phyloP scores from a whole-genome alignment of 176 grass and related monocot genomes.

The Tillandsia leiboldiana region DNA sequence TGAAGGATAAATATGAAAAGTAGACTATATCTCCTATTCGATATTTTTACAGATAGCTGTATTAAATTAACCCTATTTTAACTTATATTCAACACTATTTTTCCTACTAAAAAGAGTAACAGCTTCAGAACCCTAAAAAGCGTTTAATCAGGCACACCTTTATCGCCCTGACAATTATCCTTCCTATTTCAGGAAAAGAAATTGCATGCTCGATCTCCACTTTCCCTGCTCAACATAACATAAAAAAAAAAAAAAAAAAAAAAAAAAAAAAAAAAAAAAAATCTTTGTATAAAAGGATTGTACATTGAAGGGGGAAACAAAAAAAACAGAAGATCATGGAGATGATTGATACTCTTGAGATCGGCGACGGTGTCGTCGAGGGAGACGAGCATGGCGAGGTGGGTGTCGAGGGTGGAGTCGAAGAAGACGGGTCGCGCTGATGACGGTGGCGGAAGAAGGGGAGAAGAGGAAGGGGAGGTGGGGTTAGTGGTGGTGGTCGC shows the following conservation, averaged over 20 bases:
- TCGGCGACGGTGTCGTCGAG: constrained; percentile 27
- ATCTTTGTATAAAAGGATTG: constrained; percentile 18
- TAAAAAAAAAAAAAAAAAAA: neutral
- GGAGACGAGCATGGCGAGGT: constrained; percentile 34
- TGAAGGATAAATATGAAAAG: too few relatives aligned
- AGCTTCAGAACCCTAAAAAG: constrained; percentile 18
- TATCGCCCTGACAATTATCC: constrained; percentile 29
- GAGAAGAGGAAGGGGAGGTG: neutral
- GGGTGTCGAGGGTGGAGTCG: constrained; percentile 46
- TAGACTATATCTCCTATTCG: too few relatives aligned
- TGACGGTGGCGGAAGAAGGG: neutral
- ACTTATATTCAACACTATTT: too few relatives aligned
- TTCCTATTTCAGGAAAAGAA: constrained; percentile 27
- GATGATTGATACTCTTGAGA: constrained; percentile 49
- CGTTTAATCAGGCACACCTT: constrained; percentile 3
- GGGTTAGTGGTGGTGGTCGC: neutral
- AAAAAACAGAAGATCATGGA: neutral
- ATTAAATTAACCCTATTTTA: too few relatives aligned
- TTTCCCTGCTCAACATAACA: constrained; percentile 26
- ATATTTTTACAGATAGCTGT: too few relatives aligned
- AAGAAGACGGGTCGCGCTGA: constrained; percentile 32
- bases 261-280: constrained; percentile 11
- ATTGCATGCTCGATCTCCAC: constrained; percentile 19
- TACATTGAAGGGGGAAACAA: constrained; percentile 14
- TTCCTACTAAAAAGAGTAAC: constrained; percentile 11